Percentiles rank a stretch among this genome's conserved stretches.
phyloP scores from a whole-genome alignment of 495 filamentous ascomycete genomes.

The Viridothelium virens region DNA sequence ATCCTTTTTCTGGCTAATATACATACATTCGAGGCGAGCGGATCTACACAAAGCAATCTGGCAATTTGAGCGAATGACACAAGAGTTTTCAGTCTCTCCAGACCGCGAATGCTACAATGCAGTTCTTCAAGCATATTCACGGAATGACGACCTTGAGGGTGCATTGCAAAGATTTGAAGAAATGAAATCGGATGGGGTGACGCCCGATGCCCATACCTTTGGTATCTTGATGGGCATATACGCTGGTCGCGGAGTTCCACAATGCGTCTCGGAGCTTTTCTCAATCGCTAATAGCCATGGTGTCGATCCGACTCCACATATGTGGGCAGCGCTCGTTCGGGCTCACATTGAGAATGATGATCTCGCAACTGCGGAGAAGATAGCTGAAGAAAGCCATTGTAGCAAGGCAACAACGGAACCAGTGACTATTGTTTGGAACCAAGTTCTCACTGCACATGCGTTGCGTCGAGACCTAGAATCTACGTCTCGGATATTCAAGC shows the following conservation, averaged over 20 bases:
- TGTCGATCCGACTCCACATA: neutral
- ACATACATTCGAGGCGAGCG: conserved; percentile 57
- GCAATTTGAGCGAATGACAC: conserved; percentile 52
- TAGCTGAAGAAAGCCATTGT: conserved; percentile 29
- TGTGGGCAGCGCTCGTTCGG: conserved; percentile 1
- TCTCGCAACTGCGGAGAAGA: conserved; percentile 23
- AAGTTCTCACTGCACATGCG: conserved; percentile 60
- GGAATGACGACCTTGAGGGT: conserved; percentile 56
- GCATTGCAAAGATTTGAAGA: conserved; percentile 52
- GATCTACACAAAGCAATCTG: conserved; percentile 49
- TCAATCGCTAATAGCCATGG: neutral
- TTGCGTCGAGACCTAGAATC: conserved; percentile 53
- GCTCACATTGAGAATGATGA: conserved; percentile 14
- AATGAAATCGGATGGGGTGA: conserved; percentile 32
- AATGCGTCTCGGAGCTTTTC: conserved; percentile 38
- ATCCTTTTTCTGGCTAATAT: conserved; percentile 42
- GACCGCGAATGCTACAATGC: conserved; percentile 63
- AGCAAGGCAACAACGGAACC: conserved; percentile 38
- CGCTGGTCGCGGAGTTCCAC: conserved; percentile 65
- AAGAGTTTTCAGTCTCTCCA: conserved; percentile 47
- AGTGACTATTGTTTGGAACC: conserved; percentile 68
- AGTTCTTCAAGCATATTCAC: conserved; percentile 61
- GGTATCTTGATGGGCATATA: conserved; percentile 64
- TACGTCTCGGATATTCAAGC: conserved; percentile 51
- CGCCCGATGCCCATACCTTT: conserved; percentile 56